These are phyloP conservation scores for Cyberlindnera meyerae DNA, from an alignment of 805 yeast genomes.

Conservation along the genomic window DNA sequence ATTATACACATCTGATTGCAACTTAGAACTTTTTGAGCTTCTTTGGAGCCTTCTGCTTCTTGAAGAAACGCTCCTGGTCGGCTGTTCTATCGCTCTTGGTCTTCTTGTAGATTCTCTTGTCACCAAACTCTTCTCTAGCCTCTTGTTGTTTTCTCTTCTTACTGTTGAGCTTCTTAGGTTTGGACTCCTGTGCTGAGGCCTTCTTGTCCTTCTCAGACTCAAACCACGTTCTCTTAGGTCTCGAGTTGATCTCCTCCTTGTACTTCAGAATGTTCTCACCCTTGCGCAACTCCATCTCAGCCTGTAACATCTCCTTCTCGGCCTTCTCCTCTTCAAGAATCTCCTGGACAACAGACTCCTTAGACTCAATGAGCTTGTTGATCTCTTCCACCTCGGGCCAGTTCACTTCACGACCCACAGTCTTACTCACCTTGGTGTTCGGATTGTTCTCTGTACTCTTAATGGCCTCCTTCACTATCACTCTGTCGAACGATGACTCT, in stretches of 20 bases:
- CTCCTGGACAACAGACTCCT: constrained; percentile 61
- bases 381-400: constrained; percentile 80
- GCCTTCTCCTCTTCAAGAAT: constrained; percentile 82
- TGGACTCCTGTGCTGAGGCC: constrained; percentile 30
- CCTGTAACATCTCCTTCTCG: constrained; percentile 79
- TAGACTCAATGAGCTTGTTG: constrained; percentile 54
- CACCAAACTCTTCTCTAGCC: constrained; percentile 47
- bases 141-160: constrained; percentile 71
- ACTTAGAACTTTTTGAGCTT: constrained; percentile 4
- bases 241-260: constrained; percentile 73
- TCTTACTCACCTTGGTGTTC: constrained; percentile 44
- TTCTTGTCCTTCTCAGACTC: constrained; percentile 48
- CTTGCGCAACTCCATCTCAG: constrained; percentile 85
- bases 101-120: constrained; percentile 63
- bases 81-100: constrained; percentile 65
- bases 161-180: constrained; percentile 44
- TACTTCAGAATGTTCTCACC: constrained; percentile 82
- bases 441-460: constrained; percentile 50
- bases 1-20: background rate
- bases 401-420: constrained; percentile 86
- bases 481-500: constrained; percentile 80
- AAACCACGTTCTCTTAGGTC: constrained; percentile 98
- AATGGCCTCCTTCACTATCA: constrained; percentile 86
- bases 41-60: constrained; percentile 22
- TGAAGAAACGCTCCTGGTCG: constrained; percentile 39